Evolutionary conservation across 2,329 filamentous ascomycete genomes (phyloP), one percentile per base, ranked within the genome.

Genomic region (Colletotrichum liriopes): DNA sequence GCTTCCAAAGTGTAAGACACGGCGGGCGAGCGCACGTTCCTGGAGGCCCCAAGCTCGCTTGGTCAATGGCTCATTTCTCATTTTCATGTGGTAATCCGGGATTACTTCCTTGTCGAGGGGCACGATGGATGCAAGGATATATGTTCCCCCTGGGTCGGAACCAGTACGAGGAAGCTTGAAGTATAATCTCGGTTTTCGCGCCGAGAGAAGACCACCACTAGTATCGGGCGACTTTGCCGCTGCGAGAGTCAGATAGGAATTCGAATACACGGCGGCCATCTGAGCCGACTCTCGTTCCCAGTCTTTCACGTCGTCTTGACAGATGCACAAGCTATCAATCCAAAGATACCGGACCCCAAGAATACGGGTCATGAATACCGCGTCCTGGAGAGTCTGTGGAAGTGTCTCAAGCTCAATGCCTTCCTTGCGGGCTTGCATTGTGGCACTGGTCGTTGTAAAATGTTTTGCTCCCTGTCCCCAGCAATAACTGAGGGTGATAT

Each of bases 321-420:
- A 61, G 43, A 81, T 81, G 65, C 79, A 81, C 16, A 81, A 70
- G 8, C 77, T 73, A 62, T 81, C 79, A 41, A 81, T 76, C 80
- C 79, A 81, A 1, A 81, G 61, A 60, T 78, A 80, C 7, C 58
- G 41, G 1, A 79, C 49, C 1, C 74, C 75, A 3, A 81, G 74
- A 20, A 52, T 70, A 9, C 69, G 74, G 11, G 77, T 75, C 39
- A 79, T 12, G 3, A 47, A 45, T 2, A 79, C 72, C 11, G 78
- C 77, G 60, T 81, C 78, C 59, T 67, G 73, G 18, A 80, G 49
- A 8, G 77, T 77, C 35, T 66, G 63, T 20, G 79, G 76, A 6
- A 80, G 59, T 3, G 14, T 7, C 2, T 49, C 11, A 8, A 65
- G 7, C 1, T 51, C 26, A 23, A 72, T 47, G 2, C 70, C 70